Percentiles rank a stretch among this genome's conserved stretches.
Evolutionary conservation across 768 basidiomycete genomes (phyloP).

Genomic region (Mycena crocata): DNA sequence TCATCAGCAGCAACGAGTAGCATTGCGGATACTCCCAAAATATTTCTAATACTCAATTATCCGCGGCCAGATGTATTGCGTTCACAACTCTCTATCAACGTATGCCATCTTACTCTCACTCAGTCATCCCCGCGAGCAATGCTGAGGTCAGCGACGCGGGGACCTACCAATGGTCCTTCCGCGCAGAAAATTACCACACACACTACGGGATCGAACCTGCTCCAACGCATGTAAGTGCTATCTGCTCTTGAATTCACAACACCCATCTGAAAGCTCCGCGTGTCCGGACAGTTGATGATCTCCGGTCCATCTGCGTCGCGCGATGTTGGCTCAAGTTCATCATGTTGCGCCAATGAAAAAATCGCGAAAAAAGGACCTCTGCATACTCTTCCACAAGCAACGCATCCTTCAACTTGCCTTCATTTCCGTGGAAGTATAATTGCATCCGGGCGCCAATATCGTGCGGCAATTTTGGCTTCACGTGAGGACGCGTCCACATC

Average conservation of each 20-base stretch:
- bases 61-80: too few relatives aligned
- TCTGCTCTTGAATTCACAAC: background rate
- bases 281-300: conserved; percentile 6
- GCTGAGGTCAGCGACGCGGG: too few relatives aligned
- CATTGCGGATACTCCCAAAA: too few relatives aligned
- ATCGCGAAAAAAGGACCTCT: too few relatives aligned
- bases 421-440: background rate
- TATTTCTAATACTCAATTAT: too few relatives aligned
- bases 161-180: background rate
- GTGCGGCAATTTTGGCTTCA: background rate
- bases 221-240: conserved; percentile 5
- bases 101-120: conserved; percentile 2
- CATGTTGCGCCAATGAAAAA: too few relatives aligned
- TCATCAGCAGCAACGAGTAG: too few relatives aligned
- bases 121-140: background rate
- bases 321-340: background rate
- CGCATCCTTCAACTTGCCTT: too few relatives aligned
- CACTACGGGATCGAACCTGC: background rate
- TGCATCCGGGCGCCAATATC: background rate
- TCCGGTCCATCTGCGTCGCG: conserved; percentile 5
- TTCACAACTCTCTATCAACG: too few relatives aligned
- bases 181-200: background rate
- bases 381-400: too few relatives aligned
- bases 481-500: conserved; percentile 1
- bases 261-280: conserved; percentile 13